These are phyloP conservation scores for Phytophthora foliorum DNA, from an alignment of 352 stramenopile genomes.

Conservation along the genomic window DNA sequence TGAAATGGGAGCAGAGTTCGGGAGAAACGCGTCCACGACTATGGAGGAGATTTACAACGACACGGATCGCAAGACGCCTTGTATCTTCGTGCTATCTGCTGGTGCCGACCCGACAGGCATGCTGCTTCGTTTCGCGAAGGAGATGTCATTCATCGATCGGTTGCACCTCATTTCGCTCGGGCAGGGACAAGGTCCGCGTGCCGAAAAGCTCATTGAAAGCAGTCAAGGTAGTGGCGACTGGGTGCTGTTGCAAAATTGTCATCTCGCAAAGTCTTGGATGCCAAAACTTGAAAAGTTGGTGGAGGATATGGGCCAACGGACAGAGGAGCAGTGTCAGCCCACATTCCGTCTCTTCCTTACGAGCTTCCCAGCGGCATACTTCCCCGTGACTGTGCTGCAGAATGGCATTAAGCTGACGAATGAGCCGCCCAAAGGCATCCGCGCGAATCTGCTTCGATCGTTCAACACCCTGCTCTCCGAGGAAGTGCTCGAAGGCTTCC, in stretches of 20 bases:
- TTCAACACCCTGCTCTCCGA: slow-evolving; percentile 91
- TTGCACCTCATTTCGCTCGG: slow-evolving; percentile 94
- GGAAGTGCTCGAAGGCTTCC: slow-evolving; percentile 73
- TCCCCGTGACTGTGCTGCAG: slow-evolving; percentile 93
- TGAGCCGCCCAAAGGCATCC: slow-evolving; percentile 93
- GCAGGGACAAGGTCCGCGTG: slow-evolving; percentile 93
- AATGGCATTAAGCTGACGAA: slow-evolving; percentile 96
- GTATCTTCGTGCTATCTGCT: slow-evolving; percentile 94
- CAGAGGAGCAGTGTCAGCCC: slow-evolving; percentile 60
- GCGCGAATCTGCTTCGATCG: slow-evolving; percentile 90
- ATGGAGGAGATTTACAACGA: slow-evolving; percentile 96
- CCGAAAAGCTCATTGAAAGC: slow-evolving; percentile 91
- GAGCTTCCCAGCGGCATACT: slow-evolving; percentile 93
- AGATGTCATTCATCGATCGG: slow-evolving; percentile 88
- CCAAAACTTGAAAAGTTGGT: slow-evolving; percentile 93
- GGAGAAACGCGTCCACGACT: slow-evolving; percentile 77
- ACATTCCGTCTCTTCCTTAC: slow-evolving; percentile 94
- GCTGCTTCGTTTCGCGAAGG: slow-evolving; percentile 93
- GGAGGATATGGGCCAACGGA: slow-evolving; percentile 78
- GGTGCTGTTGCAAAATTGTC: slow-evolving; percentile 96
- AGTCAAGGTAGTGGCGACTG: slow-evolving; percentile 90
- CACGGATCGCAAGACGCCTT: slow-evolving; percentile 92
- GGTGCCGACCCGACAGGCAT: slow-evolving; percentile 94
- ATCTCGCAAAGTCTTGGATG: slow-evolving; percentile 96
- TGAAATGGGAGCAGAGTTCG: slow-evolving; percentile 91